Percentiles rank a stretch among this genome's conserved stretches.
Evolutionary conservation across 2,329 filamentous ascomycete genomes (phyloP).

Genomic region (Penicillium sp.): DNA sequence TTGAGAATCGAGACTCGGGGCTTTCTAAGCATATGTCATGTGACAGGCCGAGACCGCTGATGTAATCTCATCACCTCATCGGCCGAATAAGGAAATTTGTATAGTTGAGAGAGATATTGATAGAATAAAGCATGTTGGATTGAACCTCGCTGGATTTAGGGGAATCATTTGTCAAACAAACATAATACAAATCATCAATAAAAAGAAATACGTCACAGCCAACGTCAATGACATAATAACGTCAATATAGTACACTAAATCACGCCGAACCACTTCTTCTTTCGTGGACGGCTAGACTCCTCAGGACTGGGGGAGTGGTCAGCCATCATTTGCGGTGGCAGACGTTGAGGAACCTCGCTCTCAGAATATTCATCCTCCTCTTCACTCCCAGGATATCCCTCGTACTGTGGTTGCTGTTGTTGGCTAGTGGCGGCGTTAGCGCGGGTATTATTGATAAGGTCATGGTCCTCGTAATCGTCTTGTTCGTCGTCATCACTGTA

Average conservation of each 20-base stretch:
- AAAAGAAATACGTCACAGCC: neutral
- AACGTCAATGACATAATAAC: slow-evolving; percentile 5
- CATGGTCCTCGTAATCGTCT: slow-evolving; percentile 25
- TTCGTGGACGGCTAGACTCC: slow-evolving; percentile 22
- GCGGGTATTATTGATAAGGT: slow-evolving; percentile 26
- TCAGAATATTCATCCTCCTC: slow-evolving; percentile 19
- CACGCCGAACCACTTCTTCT: slow-evolving; percentile 37
- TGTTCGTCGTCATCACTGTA: slow-evolving; percentile 18
- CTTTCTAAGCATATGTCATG: slow-evolving; percentile 9
- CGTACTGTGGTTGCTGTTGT: slow-evolving; percentile 15
- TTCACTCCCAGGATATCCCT: slow-evolving; percentile 22
- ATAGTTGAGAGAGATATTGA: neutral
- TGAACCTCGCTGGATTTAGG: neutral
- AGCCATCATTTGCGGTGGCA: slow-evolving; percentile 9
- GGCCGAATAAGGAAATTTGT: too few species aligned
- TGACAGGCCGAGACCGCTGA: slow-evolving; percentile 10
- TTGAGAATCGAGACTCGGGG: neutral
- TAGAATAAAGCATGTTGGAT: neutral
- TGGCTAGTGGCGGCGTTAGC: slow-evolving; percentile 22
- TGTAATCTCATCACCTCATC: slow-evolving; percentile 3
- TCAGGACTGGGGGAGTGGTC: slow-evolving; percentile 3
- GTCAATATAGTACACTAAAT: slow-evolving; percentile 23
- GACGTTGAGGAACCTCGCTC: slow-evolving; percentile 16
- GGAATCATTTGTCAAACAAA: neutral
- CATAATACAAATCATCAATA: slow-evolving; percentile 3